phyloP scores from a whole-genome alignment of 2,329 filamentous ascomycete genomes.

The Aspergillus fijiensis region DNA sequence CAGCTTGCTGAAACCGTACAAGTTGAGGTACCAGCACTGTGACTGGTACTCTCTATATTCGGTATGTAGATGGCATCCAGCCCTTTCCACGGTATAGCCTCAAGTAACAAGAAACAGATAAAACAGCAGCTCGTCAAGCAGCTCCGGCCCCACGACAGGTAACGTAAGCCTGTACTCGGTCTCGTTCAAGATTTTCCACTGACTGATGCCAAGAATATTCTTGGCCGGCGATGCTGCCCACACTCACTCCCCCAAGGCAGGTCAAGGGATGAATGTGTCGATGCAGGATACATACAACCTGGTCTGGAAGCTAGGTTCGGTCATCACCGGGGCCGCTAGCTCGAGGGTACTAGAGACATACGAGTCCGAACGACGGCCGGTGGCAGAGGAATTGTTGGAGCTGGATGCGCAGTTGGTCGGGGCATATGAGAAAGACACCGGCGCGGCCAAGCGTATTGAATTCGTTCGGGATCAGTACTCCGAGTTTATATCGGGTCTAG shows the following conservation, averaged over 20 bases:
- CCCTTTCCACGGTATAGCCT: neutral
- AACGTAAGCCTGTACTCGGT: neutral
- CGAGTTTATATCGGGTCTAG: conserved; percentile 11
- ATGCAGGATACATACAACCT: conserved; percentile 5
- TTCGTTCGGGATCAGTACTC: neutral
- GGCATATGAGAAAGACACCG: conserved; percentile 1
- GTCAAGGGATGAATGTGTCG: conserved; percentile 1
- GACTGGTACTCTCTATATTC: conserved; percentile 21
- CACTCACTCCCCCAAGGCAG: neutral
- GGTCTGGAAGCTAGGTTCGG: neutral
- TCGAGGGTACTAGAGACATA: neutral
- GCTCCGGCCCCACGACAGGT: neutral
- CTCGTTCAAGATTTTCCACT: neutral
- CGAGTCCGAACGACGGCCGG: neutral
- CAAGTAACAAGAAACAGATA: neutral
- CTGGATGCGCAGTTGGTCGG: neutral
- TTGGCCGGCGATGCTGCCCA: conserved; percentile 1
- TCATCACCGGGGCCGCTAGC: neutral
- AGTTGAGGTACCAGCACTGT: conserved; percentile 14
- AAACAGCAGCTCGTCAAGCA: conserved; percentile 4
- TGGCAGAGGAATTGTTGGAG: neutral
- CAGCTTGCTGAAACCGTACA: conserved; percentile 14
- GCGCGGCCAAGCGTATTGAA: neutral
- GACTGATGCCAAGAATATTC: neutral
- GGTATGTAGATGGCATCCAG: conserved; percentile 5